phyloP scores from a whole-genome alignment of 169 alveolate genomes.

The Cryptosporidium viatorum region DNA sequence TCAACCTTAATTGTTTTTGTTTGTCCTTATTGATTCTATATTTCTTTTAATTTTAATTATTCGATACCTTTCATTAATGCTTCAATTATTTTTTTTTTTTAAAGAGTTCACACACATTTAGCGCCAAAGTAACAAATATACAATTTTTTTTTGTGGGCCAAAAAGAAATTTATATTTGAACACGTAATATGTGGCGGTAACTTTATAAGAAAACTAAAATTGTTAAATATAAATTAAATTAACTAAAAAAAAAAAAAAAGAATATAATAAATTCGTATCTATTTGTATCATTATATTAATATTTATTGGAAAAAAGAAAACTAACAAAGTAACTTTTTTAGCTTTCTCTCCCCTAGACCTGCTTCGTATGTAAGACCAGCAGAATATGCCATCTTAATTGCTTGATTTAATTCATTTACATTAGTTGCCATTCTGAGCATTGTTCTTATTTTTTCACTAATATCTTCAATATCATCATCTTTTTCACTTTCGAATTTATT shows the following conservation, averaged over 20 bases:
- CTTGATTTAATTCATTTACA: constrained; percentile 50
- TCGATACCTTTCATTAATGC: no score
- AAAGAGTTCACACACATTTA: neutral
- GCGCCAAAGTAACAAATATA: neutral
- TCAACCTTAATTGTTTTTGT: neutral
- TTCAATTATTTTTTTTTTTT: no score
- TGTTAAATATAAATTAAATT: no score
- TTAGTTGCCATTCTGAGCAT: constrained; percentile 44
- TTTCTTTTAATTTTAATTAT: no score
- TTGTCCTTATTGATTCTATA: neutral
- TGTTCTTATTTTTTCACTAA: constrained; percentile 16
- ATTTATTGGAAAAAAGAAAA: neutral
- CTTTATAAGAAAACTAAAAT: no score
- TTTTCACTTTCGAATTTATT: neutral
- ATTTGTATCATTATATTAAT: no score
- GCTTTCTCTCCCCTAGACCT: constrained; percentile 60
- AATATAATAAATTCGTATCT: no score
- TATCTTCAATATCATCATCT: constrained; percentile 44
- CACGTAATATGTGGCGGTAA: neutral
- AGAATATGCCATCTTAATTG: constrained; percentile 68
- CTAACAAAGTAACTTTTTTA: constrained; percentile 43
- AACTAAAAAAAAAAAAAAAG: no score
- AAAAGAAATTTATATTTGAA: neutral
- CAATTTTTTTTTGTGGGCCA: neutral
- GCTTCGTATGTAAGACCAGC: constrained; percentile 68